Base-by-base conservation (phyloP, 306 rosid species). In the Neltuma alba region DNA sequence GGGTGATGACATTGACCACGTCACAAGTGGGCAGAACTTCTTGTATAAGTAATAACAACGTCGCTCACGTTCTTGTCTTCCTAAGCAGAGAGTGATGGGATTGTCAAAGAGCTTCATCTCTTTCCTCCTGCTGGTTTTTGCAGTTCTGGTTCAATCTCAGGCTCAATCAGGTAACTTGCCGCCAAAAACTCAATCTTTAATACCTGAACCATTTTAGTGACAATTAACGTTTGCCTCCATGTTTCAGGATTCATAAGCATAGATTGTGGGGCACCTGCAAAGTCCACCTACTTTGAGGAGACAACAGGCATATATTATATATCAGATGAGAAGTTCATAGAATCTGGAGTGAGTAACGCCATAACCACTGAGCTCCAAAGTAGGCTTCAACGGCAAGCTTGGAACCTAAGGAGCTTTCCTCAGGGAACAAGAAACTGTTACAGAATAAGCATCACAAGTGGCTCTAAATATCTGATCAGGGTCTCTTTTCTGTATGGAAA, bases 241-340 rank as follows among this genome's bases (percentile, higher is more conserved):
- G n/a, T 54, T 36, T 30, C 72, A 89, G 91, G 81, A 60, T 87
- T 85, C 83, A 83, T 89, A 55, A 89, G 83, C 91, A 61, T 87
- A 74, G 89, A 73, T 21, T 89, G 89, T 36, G 91, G 91, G 25
- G 36, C 20, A 13, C 83, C 83, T 21, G 40, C 66, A 12, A 63
- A 52, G 6, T 37, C 74, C 2, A 76, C 1, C 83, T 85, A 76
- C 34, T 57, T 83, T 1, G 87, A 81, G 42, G 0, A 34, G 40
- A 41, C 4, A 0, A 60, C 82, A 5, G 74, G 69, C 23, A 64
- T 89, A 54, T 7, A 75, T 6, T 89, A 87, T 79, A 77, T 74
- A 33, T 87, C 91, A 34, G 93, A 89, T 31, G 87, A 76, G 0
- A 50, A 80, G 11, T 89, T 79, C 67, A 82, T 87, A 0, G 42